A percentile compares a stretch with the other conserved stretches of the same genome.
Conservation (phyloP, 1,284 basidiomycete genomes). For the Porogramme epimiltina region DNA sequence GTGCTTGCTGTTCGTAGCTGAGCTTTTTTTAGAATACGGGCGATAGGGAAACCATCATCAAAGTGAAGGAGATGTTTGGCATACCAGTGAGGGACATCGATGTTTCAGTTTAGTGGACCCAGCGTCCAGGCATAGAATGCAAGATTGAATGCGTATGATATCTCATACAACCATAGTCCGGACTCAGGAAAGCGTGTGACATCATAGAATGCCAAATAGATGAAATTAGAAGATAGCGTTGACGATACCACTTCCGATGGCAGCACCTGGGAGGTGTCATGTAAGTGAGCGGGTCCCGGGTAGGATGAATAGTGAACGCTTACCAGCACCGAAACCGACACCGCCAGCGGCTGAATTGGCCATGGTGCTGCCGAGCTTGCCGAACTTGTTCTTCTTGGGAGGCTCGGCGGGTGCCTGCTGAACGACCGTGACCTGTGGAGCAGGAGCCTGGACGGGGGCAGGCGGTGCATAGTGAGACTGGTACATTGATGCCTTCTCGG, state of each 20-base stretch:
- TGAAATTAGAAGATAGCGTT: conserved; percentile 40
- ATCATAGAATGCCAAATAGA: not conserved
- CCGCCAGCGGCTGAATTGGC: conserved; percentile 71
- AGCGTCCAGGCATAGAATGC: not conserved
- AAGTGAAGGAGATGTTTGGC: conserved; percentile 45
- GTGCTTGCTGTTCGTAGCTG: too few species aligned
- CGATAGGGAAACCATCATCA: conserved; percentile 40
- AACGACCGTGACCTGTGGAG: not conserved
- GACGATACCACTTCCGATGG: conserved; percentile 42
- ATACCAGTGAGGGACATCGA: conserved; percentile 20
- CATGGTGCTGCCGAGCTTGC: conserved; percentile 60
- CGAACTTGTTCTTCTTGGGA: conserved; percentile 63
- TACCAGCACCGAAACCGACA: conserved; percentile 69
- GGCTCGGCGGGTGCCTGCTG: conserved; percentile 32
- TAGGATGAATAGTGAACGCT: conserved; percentile 1
- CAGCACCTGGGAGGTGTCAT: conserved; percentile 33
- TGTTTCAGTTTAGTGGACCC: conserved; percentile 1
- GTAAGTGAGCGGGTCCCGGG: conserved; percentile 10
- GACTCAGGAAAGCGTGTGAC: not conserved
- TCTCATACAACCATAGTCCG: conserved; percentile 9
- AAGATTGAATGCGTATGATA: conserved; percentile 2
- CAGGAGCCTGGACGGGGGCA: conserved; percentile 29
- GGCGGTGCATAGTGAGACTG: conserved; percentile 40
- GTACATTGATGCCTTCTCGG: conserved; percentile 38
- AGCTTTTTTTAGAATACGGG: conserved; percentile 44